Conservation (phyloP, 257 asterid genomes). For the Schizonepeta tenuifolia region DNA sequence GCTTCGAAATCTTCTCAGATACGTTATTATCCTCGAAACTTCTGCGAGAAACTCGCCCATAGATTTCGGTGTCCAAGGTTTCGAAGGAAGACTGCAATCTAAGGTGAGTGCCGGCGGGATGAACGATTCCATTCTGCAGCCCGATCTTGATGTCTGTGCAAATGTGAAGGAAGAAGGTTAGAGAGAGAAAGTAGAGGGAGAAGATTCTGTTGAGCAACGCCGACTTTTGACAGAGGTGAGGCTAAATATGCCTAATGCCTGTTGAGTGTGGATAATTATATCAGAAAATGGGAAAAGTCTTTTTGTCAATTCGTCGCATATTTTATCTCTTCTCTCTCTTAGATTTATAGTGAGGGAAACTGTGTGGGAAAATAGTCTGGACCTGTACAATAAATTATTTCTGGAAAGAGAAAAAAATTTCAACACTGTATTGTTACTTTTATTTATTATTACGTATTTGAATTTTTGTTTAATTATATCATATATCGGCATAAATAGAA, state of each 20-base stretch:
- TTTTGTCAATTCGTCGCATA: constrained; percentile 68
- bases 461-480: neutral
- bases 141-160: constrained; percentile 43
- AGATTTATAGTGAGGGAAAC: neutral
- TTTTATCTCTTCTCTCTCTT: constrained; percentile 21
- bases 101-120: constrained; percentile 62
- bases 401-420: neutral
- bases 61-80: constrained; percentile 40
- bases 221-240: constrained; percentile 74
- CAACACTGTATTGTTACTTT: neutral
- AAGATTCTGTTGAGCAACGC: constrained; percentile 79
- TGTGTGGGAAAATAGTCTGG: neutral
- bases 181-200: constrained; percentile 33
- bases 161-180: constrained; percentile 9
- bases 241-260: constrained; percentile 12
- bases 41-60: constrained; percentile 48
- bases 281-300: constrained; percentile 31
- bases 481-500: neutral
- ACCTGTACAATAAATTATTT: neutral
- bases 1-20: constrained; percentile 52
- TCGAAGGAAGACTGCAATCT: constrained; percentile 42
- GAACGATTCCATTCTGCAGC: constrained; percentile 53
- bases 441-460: neutral
- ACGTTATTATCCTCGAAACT: constrained; percentile 44
- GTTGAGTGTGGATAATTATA: constrained; percentile 20